phyloP scores from a whole-genome alignment of 2,329 filamentous ascomycete species.

The Fusarium coicis region DNA sequence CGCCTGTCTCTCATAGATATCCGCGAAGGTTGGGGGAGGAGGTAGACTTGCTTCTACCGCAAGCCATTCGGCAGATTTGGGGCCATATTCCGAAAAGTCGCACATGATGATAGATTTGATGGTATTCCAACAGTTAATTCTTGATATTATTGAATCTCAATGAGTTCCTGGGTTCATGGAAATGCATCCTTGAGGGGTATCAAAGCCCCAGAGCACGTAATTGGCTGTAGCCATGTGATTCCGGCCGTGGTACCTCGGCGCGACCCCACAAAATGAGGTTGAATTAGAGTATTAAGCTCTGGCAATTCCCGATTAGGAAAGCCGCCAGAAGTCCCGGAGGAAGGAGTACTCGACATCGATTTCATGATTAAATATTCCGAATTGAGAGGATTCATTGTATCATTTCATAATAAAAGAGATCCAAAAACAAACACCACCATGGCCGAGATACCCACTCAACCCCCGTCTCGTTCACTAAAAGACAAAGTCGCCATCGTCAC shows the following conservation, averaged over 20 bases:
- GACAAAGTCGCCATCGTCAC: slow-evolving; percentile 65
- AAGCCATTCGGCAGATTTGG: slow-evolving; percentile 57
- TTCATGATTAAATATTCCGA: neutral
- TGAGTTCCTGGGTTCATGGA: too few relatives aligned
- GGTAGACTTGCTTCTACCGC: slow-evolving; percentile 46
- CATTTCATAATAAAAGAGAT: neutral
- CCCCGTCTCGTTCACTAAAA: slow-evolving; percentile 28
- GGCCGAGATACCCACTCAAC: slow-evolving; percentile 12
- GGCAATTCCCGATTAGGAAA: slow-evolving; percentile 12
- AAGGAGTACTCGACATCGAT: neutral
- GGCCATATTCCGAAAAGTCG: slow-evolving; percentile 52
- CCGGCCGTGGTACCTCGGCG: neutral
- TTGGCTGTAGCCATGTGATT: neutral
- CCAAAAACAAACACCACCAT: neutral
- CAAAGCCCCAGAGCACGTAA: neutral
- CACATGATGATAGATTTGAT: slow-evolving; percentile 15
- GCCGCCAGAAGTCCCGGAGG: neutral
- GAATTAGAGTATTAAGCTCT: neutral
- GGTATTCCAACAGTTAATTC: neutral
- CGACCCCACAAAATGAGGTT: neutral
- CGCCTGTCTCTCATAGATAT: slow-evolving; percentile 16
- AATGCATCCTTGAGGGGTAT: neutral
- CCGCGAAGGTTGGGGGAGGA: neutral
- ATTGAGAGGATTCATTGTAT: neutral
- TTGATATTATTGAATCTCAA: neutral